phyloP scores from a whole-genome alignment of 2,329 filamentous ascomycete genomes.

The Colletotrichum gigasporum region DNA sequence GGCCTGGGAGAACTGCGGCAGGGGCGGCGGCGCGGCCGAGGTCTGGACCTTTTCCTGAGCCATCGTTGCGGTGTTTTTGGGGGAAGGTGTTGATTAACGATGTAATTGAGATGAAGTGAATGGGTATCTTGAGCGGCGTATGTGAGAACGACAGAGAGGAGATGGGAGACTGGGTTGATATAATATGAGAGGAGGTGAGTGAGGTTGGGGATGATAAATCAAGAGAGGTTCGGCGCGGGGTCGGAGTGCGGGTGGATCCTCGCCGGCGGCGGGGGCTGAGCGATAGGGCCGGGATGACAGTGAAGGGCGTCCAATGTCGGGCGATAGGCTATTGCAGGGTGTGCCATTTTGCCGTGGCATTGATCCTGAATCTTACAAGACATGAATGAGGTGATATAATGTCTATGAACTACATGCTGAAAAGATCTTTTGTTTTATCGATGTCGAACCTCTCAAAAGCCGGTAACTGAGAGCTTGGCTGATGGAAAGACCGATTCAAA shows the following conservation, averaged over 20 bases:
- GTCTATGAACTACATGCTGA: too few species aligned
- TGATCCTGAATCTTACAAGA: too few species aligned
- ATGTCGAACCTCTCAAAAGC: background rate
- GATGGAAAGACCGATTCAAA: background rate
- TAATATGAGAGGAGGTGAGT: background rate
- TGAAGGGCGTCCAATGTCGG: background rate
- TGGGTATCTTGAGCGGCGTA: background rate
- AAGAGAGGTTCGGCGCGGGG: constrained; percentile 12
- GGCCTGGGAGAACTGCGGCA: constrained; percentile 69
- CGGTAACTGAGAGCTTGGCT: background rate
- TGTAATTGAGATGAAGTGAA: too few species aligned
- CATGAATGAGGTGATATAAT: too few species aligned
- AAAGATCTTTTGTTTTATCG: too few species aligned
- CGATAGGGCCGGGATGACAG: background rate
- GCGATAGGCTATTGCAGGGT: background rate
- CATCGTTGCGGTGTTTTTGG: constrained; percentile 1
- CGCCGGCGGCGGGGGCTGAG: background rate
- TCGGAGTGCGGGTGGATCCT: constrained; percentile 12
- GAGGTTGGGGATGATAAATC: constrained; percentile 8
- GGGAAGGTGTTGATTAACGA: too few species aligned
- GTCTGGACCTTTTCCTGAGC: constrained; percentile 34
- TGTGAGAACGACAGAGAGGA: background rate
- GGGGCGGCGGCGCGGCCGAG: constrained; percentile 44
- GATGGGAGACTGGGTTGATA: too few species aligned
- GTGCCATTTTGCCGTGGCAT: too few species aligned